Percentiles rank a stretch among this genome's conserved stretches.
Conservation (phyloP, 352 stramenopile genomes). For the Pythium angustatum region DNA sequence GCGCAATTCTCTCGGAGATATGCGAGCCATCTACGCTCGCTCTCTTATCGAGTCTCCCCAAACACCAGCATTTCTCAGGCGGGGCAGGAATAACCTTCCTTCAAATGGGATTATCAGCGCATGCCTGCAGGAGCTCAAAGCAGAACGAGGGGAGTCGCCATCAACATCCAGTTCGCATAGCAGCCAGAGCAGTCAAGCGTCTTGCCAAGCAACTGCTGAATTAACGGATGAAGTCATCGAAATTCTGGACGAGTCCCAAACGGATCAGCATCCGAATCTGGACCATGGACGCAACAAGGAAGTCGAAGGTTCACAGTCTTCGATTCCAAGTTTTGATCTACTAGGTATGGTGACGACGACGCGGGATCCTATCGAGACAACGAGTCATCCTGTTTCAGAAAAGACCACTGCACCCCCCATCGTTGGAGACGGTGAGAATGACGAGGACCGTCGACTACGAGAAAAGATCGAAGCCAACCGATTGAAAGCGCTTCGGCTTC, state of each 20-base stretch:
- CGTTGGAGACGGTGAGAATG: background rate
- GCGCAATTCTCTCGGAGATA: slow-evolving; percentile 43
- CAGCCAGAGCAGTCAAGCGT: background rate
- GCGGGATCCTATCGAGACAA: background rate
- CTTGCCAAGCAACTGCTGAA: background rate
- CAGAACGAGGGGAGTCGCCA: background rate
- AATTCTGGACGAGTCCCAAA: slow-evolving; percentile 14
- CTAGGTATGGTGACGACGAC: background rate
- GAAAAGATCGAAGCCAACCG: slow-evolving; percentile 75
- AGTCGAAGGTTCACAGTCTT: background rate
- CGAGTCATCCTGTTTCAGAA: background rate
- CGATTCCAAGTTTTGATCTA: slow-evolving; percentile 20
- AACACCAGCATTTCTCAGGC: slow-evolving; percentile 37
- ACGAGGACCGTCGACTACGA: slow-evolving; percentile 9
- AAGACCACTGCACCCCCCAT: background rate
- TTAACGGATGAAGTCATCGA: slow-evolving; percentile 4
- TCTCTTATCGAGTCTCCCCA: slow-evolving; percentile 65
- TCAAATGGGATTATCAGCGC: slow-evolving; percentile 61
- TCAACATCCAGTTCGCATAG: background rate
- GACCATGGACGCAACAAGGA: background rate
- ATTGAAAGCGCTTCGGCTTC: slow-evolving; percentile 53
- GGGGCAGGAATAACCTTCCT: slow-evolving; percentile 44
- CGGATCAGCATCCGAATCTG: background rate
- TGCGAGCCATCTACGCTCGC: slow-evolving; percentile 77
- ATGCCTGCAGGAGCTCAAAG: slow-evolving; percentile 47